Evolutionary conservation across 768 basidiomycete genomes (phyloP), one percentile per base, ranked within the genome.

Genomic region (Gloeophyllum trabeum): DNA sequence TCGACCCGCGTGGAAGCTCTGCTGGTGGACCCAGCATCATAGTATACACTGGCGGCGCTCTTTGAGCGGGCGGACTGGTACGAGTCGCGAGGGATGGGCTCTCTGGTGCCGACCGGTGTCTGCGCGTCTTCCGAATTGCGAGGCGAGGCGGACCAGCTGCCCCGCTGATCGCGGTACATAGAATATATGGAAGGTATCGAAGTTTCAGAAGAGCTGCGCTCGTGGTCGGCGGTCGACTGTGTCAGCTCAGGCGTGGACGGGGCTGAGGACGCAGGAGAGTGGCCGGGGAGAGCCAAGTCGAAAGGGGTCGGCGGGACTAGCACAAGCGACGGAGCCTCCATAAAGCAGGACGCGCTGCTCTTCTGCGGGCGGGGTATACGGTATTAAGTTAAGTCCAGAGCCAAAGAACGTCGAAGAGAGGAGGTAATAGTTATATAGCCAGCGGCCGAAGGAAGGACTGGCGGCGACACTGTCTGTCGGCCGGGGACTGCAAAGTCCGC

Each of bases 151-250:
- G 64, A 54, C 70, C 73, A 78, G 64, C 71, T 71, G 40, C 64
- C 58, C 40, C 62, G 54, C 44, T 78, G 74, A 56, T 80, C 79
- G 41, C 76, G 76, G 57, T 90, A 90, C 86, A 88, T 88, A 39
- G 82, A 86, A 58, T 87, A 90, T 43, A 90, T 89, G 41, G 82
- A 79, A 55, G 81, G 76, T 54, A 89, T 83, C 10, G 84, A 76
- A 39, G 81, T 76, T 51, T 85, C 84, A 10, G 81, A 76, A 0
- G 81, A 79, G 43, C 64, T 65, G 44, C 78, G 72, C 16, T 67
- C 70, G 50, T 62, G 63, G 40, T 65, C 64, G 18, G 48, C 48
- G 6, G 56, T 52, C 39, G 56, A 60, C 36, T 52, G 51, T 42
- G 53, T 58, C 55, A 60, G 61, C 47, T 56, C 66, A 47, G 67